These are phyloP conservation scores for Wickerhamiella qilinensis DNA, from an alignment of 805 yeast species.

Conservation along the genomic window DNA sequence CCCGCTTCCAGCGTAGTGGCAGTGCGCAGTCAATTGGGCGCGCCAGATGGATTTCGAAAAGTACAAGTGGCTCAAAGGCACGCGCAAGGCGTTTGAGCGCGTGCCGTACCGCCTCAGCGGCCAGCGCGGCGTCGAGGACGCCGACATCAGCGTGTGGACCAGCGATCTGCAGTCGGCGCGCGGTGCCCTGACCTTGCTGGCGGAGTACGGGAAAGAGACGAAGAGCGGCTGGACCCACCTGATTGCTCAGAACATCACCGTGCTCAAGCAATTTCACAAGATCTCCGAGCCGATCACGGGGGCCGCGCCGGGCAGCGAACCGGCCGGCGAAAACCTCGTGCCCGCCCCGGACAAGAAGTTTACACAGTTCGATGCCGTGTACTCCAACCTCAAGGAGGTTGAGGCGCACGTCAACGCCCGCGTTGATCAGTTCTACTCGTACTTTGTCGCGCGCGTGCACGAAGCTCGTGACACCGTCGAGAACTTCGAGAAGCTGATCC, in stretches of 20 bases:
- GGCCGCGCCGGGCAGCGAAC: conserved; percentile 6
- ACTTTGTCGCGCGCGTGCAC: conserved; percentile 14
- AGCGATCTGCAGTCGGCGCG: conserved; percentile 21
- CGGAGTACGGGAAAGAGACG: conserved; percentile 11
- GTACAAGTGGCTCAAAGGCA: conserved; percentile 17
- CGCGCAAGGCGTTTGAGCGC: conserved; percentile 23
- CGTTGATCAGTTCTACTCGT: conserved; percentile 11
- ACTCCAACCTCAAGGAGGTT: conserved; percentile 18
- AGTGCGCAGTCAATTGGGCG: too few species aligned
- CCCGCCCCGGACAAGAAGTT: neutral
- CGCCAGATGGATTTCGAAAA: neutral
- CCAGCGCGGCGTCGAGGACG: conserved; percentile 20
- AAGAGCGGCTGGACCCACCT: conserved; percentile 5
- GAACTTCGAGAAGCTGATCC: conserved; percentile 19
- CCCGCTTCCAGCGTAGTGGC: too few species aligned
- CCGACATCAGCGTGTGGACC: conserved; percentile 21
- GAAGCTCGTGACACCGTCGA: conserved; percentile 13
- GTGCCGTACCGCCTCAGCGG: conserved; percentile 24
- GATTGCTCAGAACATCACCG: conserved; percentile 1
- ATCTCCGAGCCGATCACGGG: conserved; percentile 11
- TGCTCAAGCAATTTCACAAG: conserved; percentile 15
- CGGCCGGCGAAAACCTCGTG: neutral
- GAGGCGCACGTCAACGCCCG: conserved; percentile 13
- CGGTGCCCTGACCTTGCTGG: conserved; percentile 16
- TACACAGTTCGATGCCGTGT: conserved; percentile 14